A percentile compares a stretch with the other conserved stretches of the same genome.
Conservation (phyloP, 2,329 filamentous ascomycete species). For the Davidsoniella neocaledoniae region DNA sequence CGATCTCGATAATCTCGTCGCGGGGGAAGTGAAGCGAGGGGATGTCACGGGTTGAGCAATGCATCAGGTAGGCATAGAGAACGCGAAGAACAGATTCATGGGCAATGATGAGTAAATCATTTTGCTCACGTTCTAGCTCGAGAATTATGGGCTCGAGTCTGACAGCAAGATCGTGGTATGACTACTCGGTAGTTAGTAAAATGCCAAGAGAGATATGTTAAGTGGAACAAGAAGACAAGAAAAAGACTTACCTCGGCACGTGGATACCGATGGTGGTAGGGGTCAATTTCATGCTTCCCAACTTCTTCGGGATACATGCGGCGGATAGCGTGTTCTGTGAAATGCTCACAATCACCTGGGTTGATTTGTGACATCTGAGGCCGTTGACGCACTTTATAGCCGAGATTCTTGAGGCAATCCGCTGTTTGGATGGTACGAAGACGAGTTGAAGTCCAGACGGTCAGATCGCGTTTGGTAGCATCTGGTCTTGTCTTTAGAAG, state of each 20-base stretch:
- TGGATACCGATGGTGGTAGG: slow-evolving; percentile 93
- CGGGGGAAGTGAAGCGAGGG: slow-evolving; percentile 85
- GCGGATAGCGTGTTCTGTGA: slow-evolving; percentile 69
- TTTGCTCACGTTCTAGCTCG: slow-evolving; percentile 90
- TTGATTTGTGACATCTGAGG: slow-evolving; percentile 97
- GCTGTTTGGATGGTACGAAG: slow-evolving; percentile 82
- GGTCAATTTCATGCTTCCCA: slow-evolving; percentile 79
- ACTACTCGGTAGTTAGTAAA: slow-evolving; percentile 33
- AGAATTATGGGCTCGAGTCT: slow-evolving; percentile 94
- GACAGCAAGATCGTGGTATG: slow-evolving; percentile 96
- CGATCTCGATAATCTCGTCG: slow-evolving; percentile 97
- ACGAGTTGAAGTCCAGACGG: slow-evolving; percentile 89
- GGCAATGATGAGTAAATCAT: slow-evolving; percentile 93
- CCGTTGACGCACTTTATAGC: slow-evolving; percentile 76
- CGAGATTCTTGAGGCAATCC: slow-evolving; percentile 58
- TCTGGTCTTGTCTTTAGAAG: slow-evolving; percentile 50
- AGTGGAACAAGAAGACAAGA: background rate
- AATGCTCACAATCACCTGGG: slow-evolving; percentile 86
- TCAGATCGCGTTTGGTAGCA: slow-evolving; percentile 59
- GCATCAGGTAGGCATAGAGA: slow-evolving; percentile 95
- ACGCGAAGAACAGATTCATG: slow-evolving; percentile 96
- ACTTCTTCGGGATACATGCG: slow-evolving; percentile 79
- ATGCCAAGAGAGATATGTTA: background rate
- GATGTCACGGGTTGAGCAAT: slow-evolving; percentile 89
- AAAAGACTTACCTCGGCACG: slow-evolving; percentile 57